These are phyloP conservation scores for Mycena rebaudengoi DNA, from an alignment of 768 basidiomycete species.

Conservation along the genomic window DNA sequence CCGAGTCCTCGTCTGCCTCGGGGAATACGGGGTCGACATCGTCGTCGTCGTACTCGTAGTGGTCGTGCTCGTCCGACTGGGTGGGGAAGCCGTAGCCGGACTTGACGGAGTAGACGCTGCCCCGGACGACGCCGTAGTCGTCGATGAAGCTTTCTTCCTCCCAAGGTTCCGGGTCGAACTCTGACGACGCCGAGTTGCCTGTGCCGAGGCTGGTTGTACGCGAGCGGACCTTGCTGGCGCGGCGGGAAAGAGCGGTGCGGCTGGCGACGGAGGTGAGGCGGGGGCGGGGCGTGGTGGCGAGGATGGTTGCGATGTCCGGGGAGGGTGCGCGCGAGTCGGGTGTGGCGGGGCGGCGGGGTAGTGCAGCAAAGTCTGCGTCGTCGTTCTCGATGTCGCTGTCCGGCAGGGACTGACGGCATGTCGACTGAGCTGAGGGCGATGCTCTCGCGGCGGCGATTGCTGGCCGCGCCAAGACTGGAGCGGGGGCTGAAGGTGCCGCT, in stretches of 20 bases:
- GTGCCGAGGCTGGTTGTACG: background rate
- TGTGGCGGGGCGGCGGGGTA: background rate
- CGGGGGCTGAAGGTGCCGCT: conserved; percentile 2
- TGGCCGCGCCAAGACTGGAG: background rate
- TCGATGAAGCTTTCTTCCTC: conserved; percentile 33
- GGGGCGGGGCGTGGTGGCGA: conserved; percentile 48
- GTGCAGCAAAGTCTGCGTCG: conserved; percentile 29
- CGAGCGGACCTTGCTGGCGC: no score
- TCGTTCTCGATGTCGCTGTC: conserved; percentile 24
- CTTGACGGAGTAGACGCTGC: conserved; percentile 8
- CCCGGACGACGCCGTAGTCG: conserved; percentile 32
- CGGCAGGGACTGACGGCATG: conserved; percentile 11
- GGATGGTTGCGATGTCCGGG: conserved; percentile 51
- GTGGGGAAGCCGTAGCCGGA: conserved; percentile 14
- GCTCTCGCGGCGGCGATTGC: conserved; percentile 16
- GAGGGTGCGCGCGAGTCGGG: conserved; percentile 27
- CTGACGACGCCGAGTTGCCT: no score
- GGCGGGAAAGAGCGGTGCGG: no score
- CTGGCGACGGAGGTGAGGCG: conserved; percentile 20
- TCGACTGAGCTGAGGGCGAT: conserved; percentile 24
- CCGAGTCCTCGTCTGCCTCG: no score
- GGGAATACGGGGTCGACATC: no score
- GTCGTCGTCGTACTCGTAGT: no score
- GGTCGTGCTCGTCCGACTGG: conserved; percentile 39
- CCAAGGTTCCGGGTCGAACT: conserved; percentile 20